Percentiles rank a stretch among this genome's conserved stretches.
These are phyloP conservation scores for Discostella stelligera DNA, from an alignment of 352 stramenopile genomes.

Conservation along the genomic window DNA sequence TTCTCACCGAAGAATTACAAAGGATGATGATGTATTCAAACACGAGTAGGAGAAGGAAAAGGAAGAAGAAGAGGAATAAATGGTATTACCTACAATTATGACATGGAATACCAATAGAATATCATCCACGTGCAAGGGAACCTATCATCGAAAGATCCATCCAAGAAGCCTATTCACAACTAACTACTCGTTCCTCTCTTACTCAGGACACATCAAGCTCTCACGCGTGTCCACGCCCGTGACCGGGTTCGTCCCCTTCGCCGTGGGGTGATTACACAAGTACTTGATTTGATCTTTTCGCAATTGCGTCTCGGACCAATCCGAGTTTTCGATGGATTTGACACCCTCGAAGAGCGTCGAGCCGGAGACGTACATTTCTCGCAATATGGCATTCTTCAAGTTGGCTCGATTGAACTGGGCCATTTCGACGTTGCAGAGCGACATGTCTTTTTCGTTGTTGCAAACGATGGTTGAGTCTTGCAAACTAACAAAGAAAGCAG, in stretches of 20 bases:
- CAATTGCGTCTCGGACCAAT: constrained; percentile 73
- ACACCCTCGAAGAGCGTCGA: constrained; percentile 77
- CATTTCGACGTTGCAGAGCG: constrained; percentile 75
- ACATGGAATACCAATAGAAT: background rate
- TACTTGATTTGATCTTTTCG: constrained; percentile 69
- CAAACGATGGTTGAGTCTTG: background rate
- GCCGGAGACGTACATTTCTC: constrained; percentile 77
- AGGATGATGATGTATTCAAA: background rate
- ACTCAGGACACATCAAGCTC: constrained; percentile 73
- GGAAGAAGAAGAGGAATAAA: constrained; percentile 14
- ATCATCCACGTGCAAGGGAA: too few species aligned
- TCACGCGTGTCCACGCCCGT: constrained; percentile 77
- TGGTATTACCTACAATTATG: constrained; percentile 34
- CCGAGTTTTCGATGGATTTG: constrained; percentile 69
- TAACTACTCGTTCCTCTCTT: background rate
- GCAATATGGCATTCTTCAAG: constrained; percentile 69
- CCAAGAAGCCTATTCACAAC: background rate
- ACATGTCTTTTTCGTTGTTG: constrained; percentile 45
- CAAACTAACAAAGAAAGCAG: constrained; percentile 1
- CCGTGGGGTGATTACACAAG: constrained; percentile 73
- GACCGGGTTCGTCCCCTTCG: constrained; percentile 75
- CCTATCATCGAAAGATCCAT: background rate
- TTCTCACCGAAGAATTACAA: constrained; percentile 42
- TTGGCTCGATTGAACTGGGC: constrained; percentile 74
- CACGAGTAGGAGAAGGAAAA: background rate